Evolutionary conservation across 176 grass and related monocot species (phyloP), one percentile per base, ranked within the genome.

Genomic region (Puya raimondii): DNA sequence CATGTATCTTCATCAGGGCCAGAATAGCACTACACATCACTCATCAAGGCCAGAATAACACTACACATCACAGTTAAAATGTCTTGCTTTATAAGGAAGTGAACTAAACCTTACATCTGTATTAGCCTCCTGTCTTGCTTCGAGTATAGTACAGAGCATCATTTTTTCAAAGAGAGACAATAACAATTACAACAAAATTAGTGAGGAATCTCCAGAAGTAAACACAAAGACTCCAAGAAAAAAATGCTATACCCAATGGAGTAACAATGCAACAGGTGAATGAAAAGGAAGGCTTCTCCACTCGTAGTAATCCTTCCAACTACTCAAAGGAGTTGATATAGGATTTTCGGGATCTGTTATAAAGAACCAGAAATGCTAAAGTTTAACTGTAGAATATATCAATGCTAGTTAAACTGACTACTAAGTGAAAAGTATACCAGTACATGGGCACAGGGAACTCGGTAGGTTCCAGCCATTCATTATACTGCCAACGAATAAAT

Each of bases 251-350:
- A 92, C 93, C 93, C 86, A 97, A 71, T 97, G 93, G 81, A 92
- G 82, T 73, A 97, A 70, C 75, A 97, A 3, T 64, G 89, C 86
- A 66, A 88, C 84, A 26, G 93, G 93, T 65, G 93, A 97, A 85
- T 90, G 57, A 47, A 92, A 69, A 18, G 93, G 89, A 80, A 97
- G 89, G 68, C 50, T 80, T 71, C 93, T 92, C 93, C 93, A 97
- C 47, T 70, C 51, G 57, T 90, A 97, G 75, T 97, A 97, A n/a
- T 88, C 89, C 69, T 92, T 70, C 93, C 93, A 97, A 53, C 79
- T 87, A 74, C 50, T 80, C 49, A 97, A 65, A 54, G 69, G 16
- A 76, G 12, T 33, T 13, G 70, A 56, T 58, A 92, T 16, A 66
- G 53, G 50, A 79, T 12, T 77, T 68, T 81, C 72, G 25, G 89